Conservation (phyloP, 495 filamentous ascomycete species). For the Aspergillus avenaceus region DNA sequence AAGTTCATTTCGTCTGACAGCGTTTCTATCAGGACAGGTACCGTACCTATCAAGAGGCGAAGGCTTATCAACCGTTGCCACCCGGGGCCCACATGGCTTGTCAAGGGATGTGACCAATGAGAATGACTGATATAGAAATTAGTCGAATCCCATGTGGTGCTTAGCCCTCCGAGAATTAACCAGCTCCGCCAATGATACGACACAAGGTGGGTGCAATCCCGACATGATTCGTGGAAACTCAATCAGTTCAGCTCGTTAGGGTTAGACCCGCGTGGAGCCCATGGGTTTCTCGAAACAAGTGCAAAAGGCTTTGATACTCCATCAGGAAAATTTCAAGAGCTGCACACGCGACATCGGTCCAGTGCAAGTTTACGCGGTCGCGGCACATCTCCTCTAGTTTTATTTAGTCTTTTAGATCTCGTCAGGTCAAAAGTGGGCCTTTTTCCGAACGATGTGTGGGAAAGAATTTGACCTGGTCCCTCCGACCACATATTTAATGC, state of each 20-base stretch:
- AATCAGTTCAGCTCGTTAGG: background rate
- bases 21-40: background rate
- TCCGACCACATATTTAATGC: slow-evolving; percentile 17
- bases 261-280: background rate
- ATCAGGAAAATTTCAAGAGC: background rate
- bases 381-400: slow-evolving; percentile 6
- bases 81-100: slow-evolving; percentile 6
- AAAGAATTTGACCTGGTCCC: slow-evolving; percentile 9
- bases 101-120: slow-evolving; percentile 4
- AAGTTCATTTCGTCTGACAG: too few relatives aligned
- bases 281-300: slow-evolving; percentile 9
- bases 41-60: slow-evolving; percentile 12
- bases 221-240: background rate
- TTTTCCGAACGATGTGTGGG: background rate
- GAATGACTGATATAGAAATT: background rate
- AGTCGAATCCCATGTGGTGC: background rate
- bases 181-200: background rate
- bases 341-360: slow-evolving; percentile 5
- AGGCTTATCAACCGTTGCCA: slow-evolving; percentile 12
- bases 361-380: slow-evolving; percentile 7
- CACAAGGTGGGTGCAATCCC: background rate
- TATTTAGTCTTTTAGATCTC: too few relatives aligned
- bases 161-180: background rate
- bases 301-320: background rate
- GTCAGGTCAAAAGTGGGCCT: slow-evolving; percentile 9